phyloP scores from a whole-genome alignment of 805 yeast genomes.

The Candida gorgasii region DNA sequence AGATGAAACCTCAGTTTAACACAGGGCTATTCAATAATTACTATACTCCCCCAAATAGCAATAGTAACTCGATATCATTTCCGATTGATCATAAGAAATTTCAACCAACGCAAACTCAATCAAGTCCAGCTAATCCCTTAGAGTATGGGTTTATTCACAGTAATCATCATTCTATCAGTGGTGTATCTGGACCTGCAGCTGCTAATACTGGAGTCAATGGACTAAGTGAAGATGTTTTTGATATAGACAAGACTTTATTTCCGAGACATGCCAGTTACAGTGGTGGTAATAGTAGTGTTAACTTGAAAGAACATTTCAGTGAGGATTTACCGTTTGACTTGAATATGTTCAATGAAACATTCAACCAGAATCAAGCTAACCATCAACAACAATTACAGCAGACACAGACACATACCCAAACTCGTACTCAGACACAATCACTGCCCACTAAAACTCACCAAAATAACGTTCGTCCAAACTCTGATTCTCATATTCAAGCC shows the following conservation, averaged over 20 bases:
- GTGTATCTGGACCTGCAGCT: slow-evolving; percentile 1
- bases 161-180: slow-evolving; percentile 5
- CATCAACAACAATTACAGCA: slow-evolving; percentile 5
- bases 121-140: slow-evolving; percentile 2
- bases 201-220: slow-evolving; percentile 1
- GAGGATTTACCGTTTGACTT: slow-evolving; percentile 3
- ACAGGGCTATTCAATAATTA: slow-evolving; percentile 15
- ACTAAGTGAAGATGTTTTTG: not conserved
- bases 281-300: slow-evolving; percentile 29
- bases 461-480: not conserved
- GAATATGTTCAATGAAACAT: slow-evolving; percentile 5
- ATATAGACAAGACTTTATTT: slow-evolving; percentile 9
- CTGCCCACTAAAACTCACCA: not conserved
- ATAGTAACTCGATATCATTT: slow-evolving; percentile 7
- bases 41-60: slow-evolving; percentile 7
- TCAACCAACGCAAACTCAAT: slow-evolving; percentile 1
- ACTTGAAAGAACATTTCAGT: slow-evolving; percentile 37
- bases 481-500: slow-evolving; percentile 1
- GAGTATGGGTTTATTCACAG: slow-evolving; percentile 4
- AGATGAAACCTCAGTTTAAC: slow-evolving; percentile 14
- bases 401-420: not conserved
- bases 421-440: not conserved
- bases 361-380: not conserved
- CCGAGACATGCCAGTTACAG: slow-evolving; percentile 16
- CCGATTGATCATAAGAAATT: slow-evolving; percentile 5